Base-by-base conservation (phyloP, 1,284 basidiomycete genomes). In the Irpex rosettiformis region DNA sequence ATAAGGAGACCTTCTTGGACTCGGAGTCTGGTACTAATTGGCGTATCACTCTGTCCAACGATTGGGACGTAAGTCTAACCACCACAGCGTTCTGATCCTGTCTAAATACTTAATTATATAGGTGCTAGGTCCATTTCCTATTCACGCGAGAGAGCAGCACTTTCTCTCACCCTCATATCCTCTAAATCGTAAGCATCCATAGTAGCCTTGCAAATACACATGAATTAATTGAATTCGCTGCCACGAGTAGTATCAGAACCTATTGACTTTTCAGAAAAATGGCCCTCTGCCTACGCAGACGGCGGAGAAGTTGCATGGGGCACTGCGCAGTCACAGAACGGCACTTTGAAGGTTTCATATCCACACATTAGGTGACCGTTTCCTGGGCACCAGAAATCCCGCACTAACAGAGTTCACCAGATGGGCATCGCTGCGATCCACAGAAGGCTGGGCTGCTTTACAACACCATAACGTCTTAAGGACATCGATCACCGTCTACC, bases 391-490 rank as follows among this genome's bases (percentile, higher is more conserved):
- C n/a, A n/a, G n/a, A n/a, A n/a, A n/a, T n/a, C n/a, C n/a, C n/a
- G n/a, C n/a, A n/a, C n/a, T n/a, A n/a, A n/a, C n/a, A n/a, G n/a
- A 40, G n/a, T 40, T 4, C 33, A 11, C n/a, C 52, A 85, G 89
- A 55, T 93, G 91, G 91, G 68, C 77, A 28, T 73, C 75, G 53
- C 75, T 93, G 52, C 83, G 89, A 18, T 75, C 78, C 40, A 85
- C 84, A 1, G 86, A 91, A 72, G 91, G 91, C n/a, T 93, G 91
- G 91, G 86, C 89, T 18, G 86, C 81, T 13, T 70, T 93, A 25
- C 91, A 93, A 67, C 87, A 92, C 65, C 82, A 90, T 65, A 79
- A 81, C 18, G 71, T 91, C 18, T 74, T 93, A n/a, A 80, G 78
- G 37, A 80, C 85, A 1, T 80, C 77, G 1, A 62, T 93, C 8